These are phyloP conservation scores for Trichothecium sympodiale DNA, from an alignment of 2,329 filamentous ascomycete species.

Conservation along the genomic window DNA sequence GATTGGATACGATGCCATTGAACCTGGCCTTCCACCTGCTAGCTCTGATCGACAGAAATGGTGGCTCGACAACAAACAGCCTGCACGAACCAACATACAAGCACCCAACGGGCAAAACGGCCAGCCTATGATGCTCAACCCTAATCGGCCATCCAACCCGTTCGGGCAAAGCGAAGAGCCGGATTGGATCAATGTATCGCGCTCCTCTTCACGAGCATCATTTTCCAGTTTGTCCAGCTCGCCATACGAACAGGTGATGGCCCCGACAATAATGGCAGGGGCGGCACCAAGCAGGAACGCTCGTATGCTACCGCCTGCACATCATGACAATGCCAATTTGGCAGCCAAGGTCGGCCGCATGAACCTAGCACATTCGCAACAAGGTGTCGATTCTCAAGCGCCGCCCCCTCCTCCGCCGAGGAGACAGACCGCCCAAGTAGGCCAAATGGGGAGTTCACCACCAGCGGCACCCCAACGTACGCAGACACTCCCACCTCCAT, in stretches of 20 bases:
- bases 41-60: slow-evolving; percentile 60
- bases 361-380: slow-evolving; percentile 8
- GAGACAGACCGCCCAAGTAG: slow-evolving; percentile 19
- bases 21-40: slow-evolving; percentile 61
- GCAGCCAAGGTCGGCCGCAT: slow-evolving; percentile 3
- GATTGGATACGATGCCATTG: slow-evolving; percentile 71
- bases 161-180: slow-evolving; percentile 64
- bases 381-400: slow-evolving; percentile 11
- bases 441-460: slow-evolving; percentile 1
- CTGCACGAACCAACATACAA: slow-evolving; percentile 61
- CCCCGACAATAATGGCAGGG: slow-evolving; percentile 34
- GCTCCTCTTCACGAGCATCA: slow-evolving; percentile 40
- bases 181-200: slow-evolving; percentile 68
- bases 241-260: slow-evolving; percentile 46
- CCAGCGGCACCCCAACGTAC: background rate
- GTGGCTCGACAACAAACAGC: slow-evolving; percentile 61
- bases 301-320: slow-evolving; percentile 37
- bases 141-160: slow-evolving; percentile 67
- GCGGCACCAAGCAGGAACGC: slow-evolving; percentile 32
- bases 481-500: slow-evolving; percentile 11
- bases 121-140: slow-evolving; percentile 56
- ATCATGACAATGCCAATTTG: background rate
- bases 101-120: slow-evolving; percentile 44
- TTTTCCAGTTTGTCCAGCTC: slow-evolving; percentile 48
- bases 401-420: slow-evolving; percentile 35